A percentile compares a stretch with the other conserved stretches of the same genome.
Conservation (phyloP, 2,329 filamentous ascomycete genomes). For the Lasiodiplodia sp. region DNA sequence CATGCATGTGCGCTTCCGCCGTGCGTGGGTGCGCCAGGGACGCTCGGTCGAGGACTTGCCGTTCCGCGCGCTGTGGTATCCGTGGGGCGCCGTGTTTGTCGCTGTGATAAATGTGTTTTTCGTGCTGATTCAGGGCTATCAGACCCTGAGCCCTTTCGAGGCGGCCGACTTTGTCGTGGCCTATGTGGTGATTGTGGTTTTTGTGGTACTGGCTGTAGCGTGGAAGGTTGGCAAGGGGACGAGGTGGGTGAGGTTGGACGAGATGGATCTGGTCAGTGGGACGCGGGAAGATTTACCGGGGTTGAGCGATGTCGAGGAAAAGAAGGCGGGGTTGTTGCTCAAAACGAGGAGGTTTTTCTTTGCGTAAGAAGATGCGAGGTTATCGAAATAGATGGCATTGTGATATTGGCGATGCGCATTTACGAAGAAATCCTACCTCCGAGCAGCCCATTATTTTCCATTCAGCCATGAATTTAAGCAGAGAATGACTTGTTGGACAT, state of each 20-base stretch:
- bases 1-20: conserved; percentile 75
- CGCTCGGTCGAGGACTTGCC: conserved; percentile 53
- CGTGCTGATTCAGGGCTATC: conserved; percentile 61
- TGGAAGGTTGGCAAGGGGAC: conserved; percentile 43
- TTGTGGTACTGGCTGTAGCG: conserved; percentile 35
- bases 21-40: conserved; percentile 58
- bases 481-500: too few species aligned
- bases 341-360: conserved; percentile 8
- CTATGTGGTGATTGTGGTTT: conserved; percentile 50
- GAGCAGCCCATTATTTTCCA: too few species aligned
- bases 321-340: background rate
- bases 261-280: conserved; percentile 25
- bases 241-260: conserved; percentile 33
- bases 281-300: conserved; percentile 1
- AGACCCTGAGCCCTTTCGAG: conserved; percentile 60
- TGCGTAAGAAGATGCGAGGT: background rate
- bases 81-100: conserved; percentile 60
- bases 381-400: too few species aligned
- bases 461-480: too few species aligned
- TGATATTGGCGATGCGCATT: too few species aligned
- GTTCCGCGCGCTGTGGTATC: conserved; percentile 56
- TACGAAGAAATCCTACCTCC: too few species aligned
- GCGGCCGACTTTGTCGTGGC: conserved; percentile 60
- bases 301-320: background rate
- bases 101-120: conserved; percentile 59